Percentiles rank a stretch among this genome's conserved stretches.
Evolutionary conservation across 2,329 filamentous ascomycete genomes (phyloP).

Genomic region (Escovopsis sp.): DNA sequence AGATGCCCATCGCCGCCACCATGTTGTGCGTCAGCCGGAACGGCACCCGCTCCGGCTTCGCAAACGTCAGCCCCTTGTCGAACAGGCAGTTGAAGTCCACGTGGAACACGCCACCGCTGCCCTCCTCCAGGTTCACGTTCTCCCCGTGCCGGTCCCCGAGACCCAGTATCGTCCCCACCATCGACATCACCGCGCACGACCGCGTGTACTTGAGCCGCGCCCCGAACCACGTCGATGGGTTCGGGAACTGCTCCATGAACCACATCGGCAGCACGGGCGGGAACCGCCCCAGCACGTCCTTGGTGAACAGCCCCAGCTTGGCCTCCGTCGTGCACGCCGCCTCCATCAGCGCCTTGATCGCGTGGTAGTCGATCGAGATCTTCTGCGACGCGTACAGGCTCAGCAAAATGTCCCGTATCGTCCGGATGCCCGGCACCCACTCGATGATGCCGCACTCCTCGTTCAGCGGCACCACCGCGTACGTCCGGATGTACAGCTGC

Average conservation of each 20-base stretch:
- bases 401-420: constrained; percentile 79
- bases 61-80: constrained; percentile 91
- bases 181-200: constrained; percentile 97
- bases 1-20: constrained; percentile 91
- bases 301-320: constrained; percentile 58
- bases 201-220: constrained; percentile 81
- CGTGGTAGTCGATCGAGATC: constrained; percentile 52
- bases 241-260: constrained; percentile 92
- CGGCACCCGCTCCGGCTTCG: constrained; percentile 85
- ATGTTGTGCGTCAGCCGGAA: constrained; percentile 98
- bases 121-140: constrained; percentile 90
- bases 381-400: constrained; percentile 63
- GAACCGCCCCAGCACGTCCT: constrained; percentile 50
- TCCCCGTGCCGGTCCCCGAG: constrained; percentile 93
- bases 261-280: constrained; percentile 78
- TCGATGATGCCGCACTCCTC: constrained; percentile 97
- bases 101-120: constrained; percentile 86
- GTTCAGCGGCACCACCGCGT: constrained; percentile 89
- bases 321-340: constrained; percentile 40
- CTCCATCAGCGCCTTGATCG: constrained; percentile 50
- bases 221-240: constrained; percentile 82
- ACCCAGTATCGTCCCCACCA: constrained; percentile 88
- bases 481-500: constrained; percentile 90
- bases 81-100: constrained; percentile 99
- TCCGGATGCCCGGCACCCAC: constrained; percentile 94